phyloP scores from a whole-genome alignment of 108 stramenopile genomes.

The Parietichytrium sp. region DNA sequence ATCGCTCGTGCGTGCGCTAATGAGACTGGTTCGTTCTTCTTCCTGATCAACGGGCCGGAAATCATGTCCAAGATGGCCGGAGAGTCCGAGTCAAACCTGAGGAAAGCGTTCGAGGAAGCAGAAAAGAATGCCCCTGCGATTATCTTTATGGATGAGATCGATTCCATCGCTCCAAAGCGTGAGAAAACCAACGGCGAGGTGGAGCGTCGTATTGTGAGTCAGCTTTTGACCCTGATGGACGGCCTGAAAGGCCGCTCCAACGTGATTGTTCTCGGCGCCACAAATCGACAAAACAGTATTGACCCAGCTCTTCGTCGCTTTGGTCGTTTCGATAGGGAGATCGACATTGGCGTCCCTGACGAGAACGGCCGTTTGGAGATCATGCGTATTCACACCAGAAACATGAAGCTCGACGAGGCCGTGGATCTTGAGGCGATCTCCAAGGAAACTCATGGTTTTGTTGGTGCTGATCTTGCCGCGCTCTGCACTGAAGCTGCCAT shows the following conservation, averaged over 20 bases:
- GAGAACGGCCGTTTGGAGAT: slow-evolving; percentile 99
- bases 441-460: slow-evolving; percentile 95
- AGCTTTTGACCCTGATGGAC: slow-evolving; percentile 99
- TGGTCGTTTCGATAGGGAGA: slow-evolving; percentile 98
- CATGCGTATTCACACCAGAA: slow-evolving; percentile 99
- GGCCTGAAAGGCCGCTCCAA: slow-evolving; percentile 91
- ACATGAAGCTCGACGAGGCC: slow-evolving; percentile 99
- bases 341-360: slow-evolving; percentile 98
- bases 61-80: slow-evolving; percentile 99
- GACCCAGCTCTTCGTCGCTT: slow-evolving; percentile 96
- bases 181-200: slow-evolving; percentile 99
- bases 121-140: slow-evolving; percentile 99
- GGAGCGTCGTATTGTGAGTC: slow-evolving; percentile 94
- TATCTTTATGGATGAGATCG: slow-evolving; percentile 99
- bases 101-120: slow-evolving; percentile 96
- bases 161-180: slow-evolving; percentile 98
- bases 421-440: slow-evolving; percentile 96
- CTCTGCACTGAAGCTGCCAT: slow-evolving; percentile 99
- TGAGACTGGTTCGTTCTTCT: slow-evolving; percentile 99
- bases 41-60: slow-evolving; percentile 99
- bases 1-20: slow-evolving; percentile 99
- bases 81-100: slow-evolving; percentile 93
- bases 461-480: slow-evolving; percentile 99
- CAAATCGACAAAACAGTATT: slow-evolving; percentile 91
- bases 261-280: slow-evolving; percentile 97